Conservation (phyloP, 176 grass and related monocot species). For the Triticum aestivum region DNA sequence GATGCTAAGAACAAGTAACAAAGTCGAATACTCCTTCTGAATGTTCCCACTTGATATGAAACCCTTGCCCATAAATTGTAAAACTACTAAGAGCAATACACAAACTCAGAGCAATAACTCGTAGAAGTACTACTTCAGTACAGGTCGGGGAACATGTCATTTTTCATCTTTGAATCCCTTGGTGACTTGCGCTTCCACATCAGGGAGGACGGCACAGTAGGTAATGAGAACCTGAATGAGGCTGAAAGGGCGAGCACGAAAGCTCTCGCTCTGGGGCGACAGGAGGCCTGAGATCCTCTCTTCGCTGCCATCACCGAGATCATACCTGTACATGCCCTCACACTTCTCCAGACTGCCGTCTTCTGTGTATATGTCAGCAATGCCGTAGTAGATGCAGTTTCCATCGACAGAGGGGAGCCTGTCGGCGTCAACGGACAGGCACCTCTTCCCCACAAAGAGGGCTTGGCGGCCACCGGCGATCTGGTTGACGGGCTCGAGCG, state of each 20-base stretch:
- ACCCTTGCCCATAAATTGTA: too few relatives aligned
- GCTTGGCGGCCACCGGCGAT: background rate
- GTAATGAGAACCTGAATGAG: background rate
- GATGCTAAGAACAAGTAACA: too few relatives aligned
- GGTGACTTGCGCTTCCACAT: too few relatives aligned
- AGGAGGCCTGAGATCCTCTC: background rate
- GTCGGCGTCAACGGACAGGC: background rate
- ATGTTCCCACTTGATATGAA: too few relatives aligned
- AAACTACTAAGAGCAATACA: too few relatives aligned
- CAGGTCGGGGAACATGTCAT: too few relatives aligned
- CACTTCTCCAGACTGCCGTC: too few relatives aligned
- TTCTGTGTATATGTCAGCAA: too few relatives aligned
- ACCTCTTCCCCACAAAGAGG: background rate
- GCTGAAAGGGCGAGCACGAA: background rate
- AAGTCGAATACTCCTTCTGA: too few relatives aligned
- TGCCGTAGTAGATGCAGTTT: background rate
- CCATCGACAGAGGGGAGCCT: background rate
- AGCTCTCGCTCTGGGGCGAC: background rate
- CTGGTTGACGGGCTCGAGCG: background rate
- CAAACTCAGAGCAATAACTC: too few relatives aligned
- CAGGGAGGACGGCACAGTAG: background rate
- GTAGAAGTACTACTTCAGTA: too few relatives aligned
- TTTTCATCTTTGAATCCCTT: too few relatives aligned
- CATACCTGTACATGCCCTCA: background rate
- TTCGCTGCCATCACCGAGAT: background rate